These are phyloP conservation scores for Fragilaria radians DNA, from an alignment of 108 stramenopile species.

Conservation along the genomic window DNA sequence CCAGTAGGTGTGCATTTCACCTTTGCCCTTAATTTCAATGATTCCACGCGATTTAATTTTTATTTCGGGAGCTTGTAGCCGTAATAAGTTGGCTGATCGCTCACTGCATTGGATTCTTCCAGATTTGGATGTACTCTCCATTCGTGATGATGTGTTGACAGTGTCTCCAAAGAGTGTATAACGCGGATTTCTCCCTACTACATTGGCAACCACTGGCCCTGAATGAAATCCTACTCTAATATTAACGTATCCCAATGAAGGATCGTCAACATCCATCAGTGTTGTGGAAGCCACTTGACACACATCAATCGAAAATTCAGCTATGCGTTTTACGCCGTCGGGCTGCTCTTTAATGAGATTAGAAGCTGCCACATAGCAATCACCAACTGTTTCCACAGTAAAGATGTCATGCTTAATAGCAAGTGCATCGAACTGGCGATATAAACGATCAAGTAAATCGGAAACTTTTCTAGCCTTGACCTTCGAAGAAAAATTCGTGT, in stretches of 20 bases:
- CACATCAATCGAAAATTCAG: conserved; percentile 64
- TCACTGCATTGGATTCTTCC: conserved; percentile 47
- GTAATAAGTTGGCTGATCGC: conserved; percentile 30
- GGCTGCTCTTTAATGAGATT: conserved; percentile 58
- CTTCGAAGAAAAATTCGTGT: conserved; percentile 11
- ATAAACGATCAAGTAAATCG: conserved; percentile 25
- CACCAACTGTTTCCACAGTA: conserved; percentile 77
- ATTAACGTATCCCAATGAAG: conserved; percentile 41
- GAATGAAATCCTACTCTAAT: conserved; percentile 68
- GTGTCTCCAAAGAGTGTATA: conserved; percentile 76
- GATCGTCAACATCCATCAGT: conserved; percentile 42
- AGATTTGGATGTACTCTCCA: conserved; percentile 43
- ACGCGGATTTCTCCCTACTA: conserved; percentile 66
- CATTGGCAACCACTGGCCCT: conserved; percentile 64
- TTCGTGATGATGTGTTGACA: conserved; percentile 57
- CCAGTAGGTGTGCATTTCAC: conserved; percentile 57
- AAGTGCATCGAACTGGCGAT: conserved; percentile 20
- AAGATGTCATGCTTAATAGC: conserved; percentile 60
- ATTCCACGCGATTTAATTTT: conserved; percentile 33
- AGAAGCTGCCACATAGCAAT: conserved; percentile 62
- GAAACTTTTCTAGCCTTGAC: conserved; percentile 13
- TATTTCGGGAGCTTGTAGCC: conserved; percentile 36
- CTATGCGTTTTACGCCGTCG: conserved; percentile 69
- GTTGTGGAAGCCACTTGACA: conserved; percentile 46
- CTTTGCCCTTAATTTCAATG: conserved; percentile 66